These are phyloP conservation scores for Cymodocea nodosa DNA, from an alignment of 116 monocot species.

Conservation along the genomic window DNA sequence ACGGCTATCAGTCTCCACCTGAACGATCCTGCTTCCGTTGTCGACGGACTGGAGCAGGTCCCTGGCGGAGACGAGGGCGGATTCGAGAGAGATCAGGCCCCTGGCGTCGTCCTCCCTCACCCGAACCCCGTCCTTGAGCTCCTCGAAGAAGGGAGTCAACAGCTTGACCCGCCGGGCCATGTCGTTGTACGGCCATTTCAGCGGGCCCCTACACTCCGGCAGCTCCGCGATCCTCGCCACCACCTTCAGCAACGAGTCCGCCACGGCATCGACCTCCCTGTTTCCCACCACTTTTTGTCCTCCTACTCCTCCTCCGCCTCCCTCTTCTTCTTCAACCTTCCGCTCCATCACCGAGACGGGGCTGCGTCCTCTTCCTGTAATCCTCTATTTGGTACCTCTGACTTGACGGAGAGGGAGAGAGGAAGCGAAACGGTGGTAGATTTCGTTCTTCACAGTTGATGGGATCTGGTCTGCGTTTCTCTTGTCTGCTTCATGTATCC, in stretches of 20 bases:
- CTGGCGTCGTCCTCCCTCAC: conserved; percentile 12
- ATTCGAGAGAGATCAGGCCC: conserved; percentile 18
- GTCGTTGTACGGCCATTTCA: conserved; percentile 39
- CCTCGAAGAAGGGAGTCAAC: conserved; percentile 67
- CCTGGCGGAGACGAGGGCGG: conserved; percentile 25
- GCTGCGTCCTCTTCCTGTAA: neutral
- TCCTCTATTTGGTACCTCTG: too few species aligned
- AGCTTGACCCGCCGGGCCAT: conserved; percentile 63
- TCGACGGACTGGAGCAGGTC: conserved; percentile 42
- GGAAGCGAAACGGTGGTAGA: too few species aligned
- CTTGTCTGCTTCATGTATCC: too few species aligned
- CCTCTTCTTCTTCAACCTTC: conserved; percentile 5
- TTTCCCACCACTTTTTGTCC: neutral
- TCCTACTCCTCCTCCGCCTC: conserved; percentile 5
- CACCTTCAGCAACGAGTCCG: conserved; percentile 20
- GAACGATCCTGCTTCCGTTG: conserved; percentile 73
- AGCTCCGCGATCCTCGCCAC: conserved; percentile 42
- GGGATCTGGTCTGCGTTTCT: too few species aligned
- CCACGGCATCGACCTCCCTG: neutral
- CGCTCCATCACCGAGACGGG: conserved; percentile 2
- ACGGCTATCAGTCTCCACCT: conserved; percentile 10
- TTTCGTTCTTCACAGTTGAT: too few species aligned
- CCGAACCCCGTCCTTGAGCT: conserved; percentile 37
- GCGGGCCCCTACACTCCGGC: conserved; percentile 65
- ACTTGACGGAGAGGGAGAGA: too few species aligned